A percentile compares a stretch with the other conserved stretches of the same genome.
Conservation (phyloP, 768 basidiomycete species). For the Polyporus arcularius region DNA sequence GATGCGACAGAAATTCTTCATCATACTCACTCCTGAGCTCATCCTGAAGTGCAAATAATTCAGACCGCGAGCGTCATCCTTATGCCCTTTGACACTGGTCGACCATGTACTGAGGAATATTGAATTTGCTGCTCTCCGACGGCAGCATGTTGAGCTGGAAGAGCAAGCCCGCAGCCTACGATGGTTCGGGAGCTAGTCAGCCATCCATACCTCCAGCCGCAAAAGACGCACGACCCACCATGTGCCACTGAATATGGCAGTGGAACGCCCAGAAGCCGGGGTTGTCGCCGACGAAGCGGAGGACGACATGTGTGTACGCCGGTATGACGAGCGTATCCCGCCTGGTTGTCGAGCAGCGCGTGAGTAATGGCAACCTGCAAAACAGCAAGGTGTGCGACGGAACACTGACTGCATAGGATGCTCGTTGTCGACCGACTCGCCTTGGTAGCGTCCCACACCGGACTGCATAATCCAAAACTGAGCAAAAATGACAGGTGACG, state of each 20-base stretch:
- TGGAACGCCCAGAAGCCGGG: constrained; percentile 50
- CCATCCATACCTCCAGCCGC: too few relatives aligned
- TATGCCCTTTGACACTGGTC: constrained; percentile 31
- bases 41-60: neutral
- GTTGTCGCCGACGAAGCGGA: constrained; percentile 46
- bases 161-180: constrained; percentile 37
- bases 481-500: neutral
- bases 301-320: constrained; percentile 36
- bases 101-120: constrained; percentile 36
- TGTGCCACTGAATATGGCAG: constrained; percentile 34
- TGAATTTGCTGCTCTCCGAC: constrained; percentile 33
- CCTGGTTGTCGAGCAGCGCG: constrained; percentile 12
- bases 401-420: constrained; percentile 36
- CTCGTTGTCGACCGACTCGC: constrained; percentile 32
- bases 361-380: neutral
- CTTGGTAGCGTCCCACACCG: constrained; percentile 36
- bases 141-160: constrained; percentile 44
- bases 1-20: neutral
- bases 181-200: neutral
- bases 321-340: constrained; percentile 45
- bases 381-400: neutral
- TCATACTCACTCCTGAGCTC: neutral
- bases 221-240: constrained; percentile 5
- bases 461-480: constrained; percentile 37
- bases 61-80: neutral